Evolutionary conservation across 257 asterid species (phyloP), one percentile per base, ranked within the genome.

Genomic region (Ballota nigra): DNA sequence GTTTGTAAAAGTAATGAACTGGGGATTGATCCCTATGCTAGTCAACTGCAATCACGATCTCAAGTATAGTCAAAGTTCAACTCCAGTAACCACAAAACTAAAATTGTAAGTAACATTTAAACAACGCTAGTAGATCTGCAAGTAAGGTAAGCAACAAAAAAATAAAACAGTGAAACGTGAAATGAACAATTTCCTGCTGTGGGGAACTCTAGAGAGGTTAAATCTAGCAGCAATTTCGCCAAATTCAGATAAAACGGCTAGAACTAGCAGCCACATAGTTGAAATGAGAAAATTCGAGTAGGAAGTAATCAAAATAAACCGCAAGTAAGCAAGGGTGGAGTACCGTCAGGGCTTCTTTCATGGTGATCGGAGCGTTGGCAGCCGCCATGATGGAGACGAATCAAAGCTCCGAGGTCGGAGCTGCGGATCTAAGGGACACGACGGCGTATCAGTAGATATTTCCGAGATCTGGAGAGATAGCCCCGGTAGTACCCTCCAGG

Each of bases 281-380:
- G 76, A 61, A 59, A 53, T n/a, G 60, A 55, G 64, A 41, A 34
- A 2, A 76, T 63, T 63, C 63, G 41, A 80, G 74, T 68, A 55
- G 31, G 47, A 60, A 61, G 20, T 15, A 23, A 70, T 63, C 33
- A 19, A 70, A 69, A 31, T 66, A 6, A 66, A 38, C 26, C 73
- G 47, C 70, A 43, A 3, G 47, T 66, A 23, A 31, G 56, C 38
- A 13, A 60, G 23, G 4, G 40, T 24, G 22, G 59, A 61, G 45
- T 83, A 94, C 99, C 96, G 99, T 94, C 11, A 94, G 97, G 71
- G 92, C 75, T 81, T 94, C 98, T 74, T 89, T 94, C 98, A 94
- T 94, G 52, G 90, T 85, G 92, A 94, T 94, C 92, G 99, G 99
- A 77, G 99, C 99, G 80, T 85, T 91, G 70, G 97, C 96, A 43